Base-by-base conservation (phyloP, 331 rosid species). In the Quercus tomentella region DNA sequence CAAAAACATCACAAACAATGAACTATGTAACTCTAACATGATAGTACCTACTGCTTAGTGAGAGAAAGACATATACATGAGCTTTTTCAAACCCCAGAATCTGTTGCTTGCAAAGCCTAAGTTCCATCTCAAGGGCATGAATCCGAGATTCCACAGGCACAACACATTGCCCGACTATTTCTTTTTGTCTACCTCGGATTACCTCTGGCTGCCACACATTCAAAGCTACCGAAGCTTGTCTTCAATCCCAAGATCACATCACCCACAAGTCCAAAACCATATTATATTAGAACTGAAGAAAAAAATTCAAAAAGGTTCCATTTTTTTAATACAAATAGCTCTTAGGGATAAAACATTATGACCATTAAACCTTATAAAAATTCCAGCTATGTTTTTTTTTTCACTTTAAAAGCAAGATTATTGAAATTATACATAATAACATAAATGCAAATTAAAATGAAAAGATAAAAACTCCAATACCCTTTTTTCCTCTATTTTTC, bases 191-290 rank as follows among this genome's bases (percentile, higher is more conserved):
- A 56, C 87, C 91, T 51, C 97, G 85, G 31, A 88, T 78, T 56
- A 93, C 84, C 86, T 89, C 93, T 1, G 96, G 98, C 84, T 94
- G 98, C 98, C 98, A 94, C 49, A 91, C 96, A 54, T 87, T 90
- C 88, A 94, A 84, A 80, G 97, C 94, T 35, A 87, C 90, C 7
- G 93, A 86, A 73, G 98, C 97, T 84, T 90, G 91, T 79, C 97
- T 92, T n/a, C 43, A 71, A 72, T 37, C 68, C 41, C 78, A 81
- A 57, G 31, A 56, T 21, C 60, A 43, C 26, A 65, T 80, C 80
- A 62, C 60, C 66, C 56, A 79, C 25, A 76, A 66, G 37, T 49
- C 56, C 31, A 31, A 60, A 49, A 49, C 55, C 65, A 74, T 11
- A 49, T 33, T n/a, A 3, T 16, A 41, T 74, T 74, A 52, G 54